Evolutionary conservation across 371 early-diverging fungal genomes (phyloP), one percentile per base, ranked within the genome.

Genomic region (Dichotomocladium elegans): DNA sequence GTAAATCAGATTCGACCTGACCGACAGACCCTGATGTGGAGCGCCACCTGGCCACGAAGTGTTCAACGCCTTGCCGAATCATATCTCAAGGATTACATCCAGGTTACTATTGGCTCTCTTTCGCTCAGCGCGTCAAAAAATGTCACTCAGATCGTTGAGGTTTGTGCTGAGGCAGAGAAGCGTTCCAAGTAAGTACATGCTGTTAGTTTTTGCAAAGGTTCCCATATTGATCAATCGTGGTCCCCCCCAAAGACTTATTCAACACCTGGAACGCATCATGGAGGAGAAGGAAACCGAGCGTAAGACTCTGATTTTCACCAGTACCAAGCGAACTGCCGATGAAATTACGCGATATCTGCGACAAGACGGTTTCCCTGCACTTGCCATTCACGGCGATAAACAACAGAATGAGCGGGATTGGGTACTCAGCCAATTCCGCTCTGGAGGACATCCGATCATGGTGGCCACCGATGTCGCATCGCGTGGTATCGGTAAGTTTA

Each of bases 391-490:
- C 68, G 99, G 99, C 60, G 99, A 99, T 79, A 99, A 99, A 74
- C 86, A 90, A 30, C 99, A 99, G 77, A 83, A 81, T 53, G 98
- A 96, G 68, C 95, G 99, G 77, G 99, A 99, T 74, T 92, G 94
- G 90, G 97, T 95, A 6, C 79, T 98, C 68, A 77, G 81, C 58
- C 88, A 95, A 80, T 96, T 98, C 86, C 91, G 90, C 68, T 63
- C 83, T 22, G 95, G 95, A 40, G 83, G 80, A 45, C 86, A 85
- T 35, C 95, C 95, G 14, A 91, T 96, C 61, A 88, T 99, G 88
- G 97, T 99, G 54, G 99, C 99, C 22, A 99, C 99, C 3, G 99
- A 99, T 79, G 99, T 99, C 41, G 99, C 99, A 48, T 96, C 96
- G 51, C 93, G 99, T 81, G 99, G 99, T 69, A 87, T 99, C 54